Conservation (phyloP, 495 filamentous ascomycete genomes). For the Penicillium tannophilum region DNA sequence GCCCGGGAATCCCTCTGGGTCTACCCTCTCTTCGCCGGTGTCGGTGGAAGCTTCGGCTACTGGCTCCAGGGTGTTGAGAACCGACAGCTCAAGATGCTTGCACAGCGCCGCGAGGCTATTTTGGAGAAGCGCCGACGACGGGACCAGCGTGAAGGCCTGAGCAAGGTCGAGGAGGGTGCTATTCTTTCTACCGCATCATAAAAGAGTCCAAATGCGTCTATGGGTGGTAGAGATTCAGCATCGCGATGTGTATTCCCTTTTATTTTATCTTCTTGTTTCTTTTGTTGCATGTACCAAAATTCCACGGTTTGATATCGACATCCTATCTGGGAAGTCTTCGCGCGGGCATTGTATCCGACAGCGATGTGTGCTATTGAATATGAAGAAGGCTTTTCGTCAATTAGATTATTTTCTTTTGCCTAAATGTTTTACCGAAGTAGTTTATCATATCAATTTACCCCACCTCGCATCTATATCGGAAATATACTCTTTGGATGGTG, state of each 20-base stretch:
- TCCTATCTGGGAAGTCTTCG: constrained; percentile 22
- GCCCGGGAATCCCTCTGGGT: constrained; percentile 74
- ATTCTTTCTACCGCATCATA: constrained; percentile 45
- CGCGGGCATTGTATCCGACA: constrained; percentile 20
- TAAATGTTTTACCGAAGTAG: neutral
- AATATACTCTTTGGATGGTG: neutral
- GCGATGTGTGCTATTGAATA: constrained; percentile 23
- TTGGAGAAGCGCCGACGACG: constrained; percentile 86
- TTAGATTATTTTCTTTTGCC: neutral
- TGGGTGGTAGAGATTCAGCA: constrained; percentile 27
- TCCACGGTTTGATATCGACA: constrained; percentile 37
- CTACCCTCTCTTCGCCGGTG: constrained; percentile 85
- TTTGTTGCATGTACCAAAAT: constrained; percentile 39
- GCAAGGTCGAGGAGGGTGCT: constrained; percentile 39
- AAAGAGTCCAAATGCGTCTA: constrained; percentile 18
- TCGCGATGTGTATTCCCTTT: constrained; percentile 29
- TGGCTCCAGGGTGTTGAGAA: constrained; percentile 87
- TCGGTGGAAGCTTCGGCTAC: constrained; percentile 92
- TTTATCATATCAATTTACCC: neutral
- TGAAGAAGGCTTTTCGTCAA: constrained; percentile 21
- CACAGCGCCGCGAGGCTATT: constrained; percentile 72
- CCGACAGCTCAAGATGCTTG: constrained; percentile 72
- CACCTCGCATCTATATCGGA: neutral
- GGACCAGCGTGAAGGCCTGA: constrained; percentile 58
- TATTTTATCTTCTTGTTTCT: constrained; percentile 21